A percentile compares a stretch with the other conserved stretches of the same genome.
phyloP scores from a whole-genome alignment of 768 basidiomycete species.

The Rossbeevera mucosa region DNA sequence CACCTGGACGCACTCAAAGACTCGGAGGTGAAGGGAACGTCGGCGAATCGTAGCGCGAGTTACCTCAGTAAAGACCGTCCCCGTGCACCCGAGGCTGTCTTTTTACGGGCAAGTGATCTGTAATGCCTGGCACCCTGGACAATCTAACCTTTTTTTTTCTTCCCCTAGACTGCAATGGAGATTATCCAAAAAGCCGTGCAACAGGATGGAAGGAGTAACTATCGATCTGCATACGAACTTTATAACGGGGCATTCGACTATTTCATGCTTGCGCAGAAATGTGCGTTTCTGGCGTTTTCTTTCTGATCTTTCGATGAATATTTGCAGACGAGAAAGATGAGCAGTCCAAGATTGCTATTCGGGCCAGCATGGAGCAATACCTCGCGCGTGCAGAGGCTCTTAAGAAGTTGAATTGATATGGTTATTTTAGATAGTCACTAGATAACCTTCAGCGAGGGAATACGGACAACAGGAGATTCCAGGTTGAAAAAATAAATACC shows the following conservation, averaged over 20 bases:
- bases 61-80: slow-evolving; percentile 1
- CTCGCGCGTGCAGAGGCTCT: slow-evolving; percentile 84
- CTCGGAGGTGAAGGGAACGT: neutral
- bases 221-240: slow-evolving; percentile 84
- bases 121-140: neutral
- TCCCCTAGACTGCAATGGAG: slow-evolving; percentile 65
- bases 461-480: neutral
- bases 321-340: slow-evolving; percentile 77
- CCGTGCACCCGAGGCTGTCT: slow-evolving; percentile 14
- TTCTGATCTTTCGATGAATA: neutral
- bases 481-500: neutral
- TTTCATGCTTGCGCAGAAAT: slow-evolving; percentile 94
- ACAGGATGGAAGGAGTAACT: slow-evolving; percentile 85
- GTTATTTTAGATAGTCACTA: neutral
- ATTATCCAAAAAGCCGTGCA: slow-evolving; percentile 87
- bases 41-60: neutral
- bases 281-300: slow-evolving; percentile 35
- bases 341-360: slow-evolving; percentile 77
- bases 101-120: slow-evolving; percentile 11
- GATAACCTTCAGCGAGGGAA: neutral
- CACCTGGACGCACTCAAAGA: slow-evolving; percentile 43
- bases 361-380: slow-evolving; percentile 83
- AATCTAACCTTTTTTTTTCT: neutral
- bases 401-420: slow-evolving; percentile 47
- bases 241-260: slow-evolving; percentile 94